A percentile compares a stretch with the other conserved stretches of the same genome.
Evolutionary conservation across 257 asterid genomes (phyloP).

Genomic region (Rhazya stricta): DNA sequence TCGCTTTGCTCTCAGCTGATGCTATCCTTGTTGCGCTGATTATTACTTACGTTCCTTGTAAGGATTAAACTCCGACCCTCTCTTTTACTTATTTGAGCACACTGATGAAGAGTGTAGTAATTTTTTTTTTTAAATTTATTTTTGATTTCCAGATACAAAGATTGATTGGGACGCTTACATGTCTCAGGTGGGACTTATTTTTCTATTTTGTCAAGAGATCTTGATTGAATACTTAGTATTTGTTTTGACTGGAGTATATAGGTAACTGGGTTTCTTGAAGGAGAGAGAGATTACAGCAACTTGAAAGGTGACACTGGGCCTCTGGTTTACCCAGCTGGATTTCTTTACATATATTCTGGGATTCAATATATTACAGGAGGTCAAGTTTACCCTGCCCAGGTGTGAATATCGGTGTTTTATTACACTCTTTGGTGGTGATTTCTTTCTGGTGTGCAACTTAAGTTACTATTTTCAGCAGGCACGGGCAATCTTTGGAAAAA

Average conservation of each 20-base stretch:
- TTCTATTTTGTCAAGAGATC: neutral
- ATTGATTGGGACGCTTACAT: constrained; percentile 99
- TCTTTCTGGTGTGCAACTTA: neutral
- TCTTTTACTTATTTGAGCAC: neutral
- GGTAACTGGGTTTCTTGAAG: constrained; percentile 79
- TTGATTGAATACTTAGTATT: neutral
- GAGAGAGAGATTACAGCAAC: constrained; percentile 89
- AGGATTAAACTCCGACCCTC: constrained; percentile 11
- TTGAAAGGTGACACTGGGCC: constrained; percentile 97
- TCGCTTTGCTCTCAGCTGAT: constrained; percentile 59
- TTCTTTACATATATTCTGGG: constrained; percentile 81
- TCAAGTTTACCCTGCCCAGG: constrained; percentile 84
- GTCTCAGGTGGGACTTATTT: constrained; percentile 65
- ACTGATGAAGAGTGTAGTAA: neutral
- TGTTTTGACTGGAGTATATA: constrained; percentile 15
- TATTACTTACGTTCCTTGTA: constrained; percentile 84
- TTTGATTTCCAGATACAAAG: constrained; percentile 62
- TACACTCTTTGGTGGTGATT: neutral
- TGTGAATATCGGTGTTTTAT: constrained; percentile 8
- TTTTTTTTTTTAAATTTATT: constrained; percentile 9
- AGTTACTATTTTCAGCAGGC: neutral
- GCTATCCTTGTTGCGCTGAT: constrained; percentile 60
- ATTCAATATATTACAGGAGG: constrained; percentile 79
- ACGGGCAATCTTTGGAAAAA: neutral
- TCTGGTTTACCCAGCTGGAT: constrained; percentile 94